Evolutionary conservation across 176 grass and related monocot genomes (phyloP).

Genomic region (Poa annua): DNA sequence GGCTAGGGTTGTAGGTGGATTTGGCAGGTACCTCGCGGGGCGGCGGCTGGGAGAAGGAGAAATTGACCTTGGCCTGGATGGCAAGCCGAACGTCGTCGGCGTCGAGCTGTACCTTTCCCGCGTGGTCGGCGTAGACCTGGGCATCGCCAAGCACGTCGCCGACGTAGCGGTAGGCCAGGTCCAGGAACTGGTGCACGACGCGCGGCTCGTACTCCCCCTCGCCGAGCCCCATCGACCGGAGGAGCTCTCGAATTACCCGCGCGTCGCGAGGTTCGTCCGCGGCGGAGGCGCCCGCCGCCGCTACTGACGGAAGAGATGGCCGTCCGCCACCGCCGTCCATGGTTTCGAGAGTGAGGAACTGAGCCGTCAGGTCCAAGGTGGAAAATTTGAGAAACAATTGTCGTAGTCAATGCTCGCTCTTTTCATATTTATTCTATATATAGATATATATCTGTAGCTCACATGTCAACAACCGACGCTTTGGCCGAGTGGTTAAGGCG

Average conservation of each 20-base stretch:
- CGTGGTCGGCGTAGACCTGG: constrained; percentile 91
- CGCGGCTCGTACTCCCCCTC: constrained; percentile 94
- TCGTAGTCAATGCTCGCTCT: fast-evolving
- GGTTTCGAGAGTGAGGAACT: background rate
- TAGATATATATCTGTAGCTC: fast-evolving
- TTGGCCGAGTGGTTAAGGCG: constrained; percentile 99
- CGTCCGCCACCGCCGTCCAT: constrained; percentile 54
- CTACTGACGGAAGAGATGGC: constrained; percentile 32
- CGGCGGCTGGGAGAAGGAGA: constrained; percentile 97
- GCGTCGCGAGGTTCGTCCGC: constrained; percentile 82
- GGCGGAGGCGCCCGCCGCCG: constrained; percentile 23
- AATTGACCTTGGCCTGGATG: constrained; percentile 95
- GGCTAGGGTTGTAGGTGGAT: background rate
- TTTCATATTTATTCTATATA: no score
- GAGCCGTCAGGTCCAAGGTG: no score
- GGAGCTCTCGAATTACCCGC: constrained; percentile 80
- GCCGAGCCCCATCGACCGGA: constrained; percentile 88
- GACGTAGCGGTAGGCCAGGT: constrained; percentile 90
- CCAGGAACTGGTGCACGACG: constrained; percentile 92
- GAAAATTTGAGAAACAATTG: no score
- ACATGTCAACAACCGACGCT: constrained; percentile 22
- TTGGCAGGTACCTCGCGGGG: constrained; percentile 77
- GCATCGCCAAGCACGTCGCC: constrained; percentile 82
- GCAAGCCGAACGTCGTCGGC: constrained; percentile 89
- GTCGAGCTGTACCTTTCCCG: constrained; percentile 78